Evolutionary conservation across 2,329 filamentous ascomycete genomes (phyloP), one percentile per base, ranked within the genome.

Genomic region (Clarireedia hainanense): DNA sequence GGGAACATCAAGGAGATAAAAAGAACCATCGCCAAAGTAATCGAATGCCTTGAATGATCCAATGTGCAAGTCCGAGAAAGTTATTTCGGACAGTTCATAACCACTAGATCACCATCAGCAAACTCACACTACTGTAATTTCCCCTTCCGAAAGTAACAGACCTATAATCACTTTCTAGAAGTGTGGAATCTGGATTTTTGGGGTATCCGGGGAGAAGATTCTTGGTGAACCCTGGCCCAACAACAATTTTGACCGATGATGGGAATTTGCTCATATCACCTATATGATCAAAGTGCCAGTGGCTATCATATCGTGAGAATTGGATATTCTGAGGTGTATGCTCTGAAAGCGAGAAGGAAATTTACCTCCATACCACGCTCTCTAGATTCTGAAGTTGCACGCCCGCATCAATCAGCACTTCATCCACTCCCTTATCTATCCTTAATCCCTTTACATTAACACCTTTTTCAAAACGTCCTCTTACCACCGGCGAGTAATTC

Each of bases 11-110:
- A 76, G 61, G 1, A 83, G 68, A 62, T 80, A 81, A 60, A 84
- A 79, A 23, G 70, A 74, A 0, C 79, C 79, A 62, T 83, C 80
- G 3, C 74, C 74, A 55, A 81, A 83, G 62, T 75, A 81, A 63
- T 83, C 80, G 26, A 70, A 67, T 2, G 76, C 76, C 34, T 69
- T 61, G 61, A 76, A 78, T 5, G 69, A 63, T 2, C 74, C 75
- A 17, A 78, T 72, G 58, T 70, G 67, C 3, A 74, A 61, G 23
- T 63, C 56, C 47, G 67, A 27, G 49, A 63, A 64, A 15, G 20
- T 4, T 20, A 63, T 53, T 30, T 62, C 62, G n/a, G 56, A 48
- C 10, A 69, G 50, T 10, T 62, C 59, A n/a, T 62, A 66, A 36
- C 65, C 66, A 45, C 23, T 26, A 47, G n/a, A 23, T 15, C 3